phyloP scores from a whole-genome alignment of 179 eudicot species.

The Beta corolliflora region DNA sequence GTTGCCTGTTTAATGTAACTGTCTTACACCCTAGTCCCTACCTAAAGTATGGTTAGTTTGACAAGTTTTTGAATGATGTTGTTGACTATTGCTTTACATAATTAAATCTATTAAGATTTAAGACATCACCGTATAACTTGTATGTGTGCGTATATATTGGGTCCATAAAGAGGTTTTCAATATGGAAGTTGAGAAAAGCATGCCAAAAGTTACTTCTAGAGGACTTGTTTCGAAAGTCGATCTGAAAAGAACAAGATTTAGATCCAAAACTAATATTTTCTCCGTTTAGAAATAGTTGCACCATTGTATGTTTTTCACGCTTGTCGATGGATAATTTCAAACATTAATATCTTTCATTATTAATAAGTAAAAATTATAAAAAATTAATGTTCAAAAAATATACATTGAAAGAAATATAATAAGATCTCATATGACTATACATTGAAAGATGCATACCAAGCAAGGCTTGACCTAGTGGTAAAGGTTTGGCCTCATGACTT shows the following conservation, averaged over 20 bases:
- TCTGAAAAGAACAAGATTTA: background rate
- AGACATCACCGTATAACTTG: background rate
- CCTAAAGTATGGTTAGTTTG: slow-evolving; percentile 5
- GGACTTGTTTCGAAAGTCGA: background rate
- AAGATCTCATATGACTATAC: no score
- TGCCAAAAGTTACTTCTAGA: background rate
- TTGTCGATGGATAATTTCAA: no score
- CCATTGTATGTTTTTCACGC: no score
- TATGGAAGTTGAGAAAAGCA: background rate
- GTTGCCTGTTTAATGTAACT: slow-evolving; percentile 24
- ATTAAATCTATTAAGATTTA: no score
- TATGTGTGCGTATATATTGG: background rate
- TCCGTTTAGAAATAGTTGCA: background rate
- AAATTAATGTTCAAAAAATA: no score
- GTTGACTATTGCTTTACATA: background rate
- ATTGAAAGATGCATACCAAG: no score
- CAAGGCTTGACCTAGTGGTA: no score
- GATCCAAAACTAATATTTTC: background rate
- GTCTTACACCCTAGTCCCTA: slow-evolving; percentile 9
- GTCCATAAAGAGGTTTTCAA: background rate
- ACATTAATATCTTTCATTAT: no score
- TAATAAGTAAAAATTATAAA: no score
- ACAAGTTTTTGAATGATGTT: slow-evolving; percentile 1
- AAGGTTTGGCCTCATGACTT: no score
- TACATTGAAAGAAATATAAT: no score